phyloP scores from a whole-genome alignment of 192 early-diverging fungal genomes.

The Coemansia sp. region DNA sequence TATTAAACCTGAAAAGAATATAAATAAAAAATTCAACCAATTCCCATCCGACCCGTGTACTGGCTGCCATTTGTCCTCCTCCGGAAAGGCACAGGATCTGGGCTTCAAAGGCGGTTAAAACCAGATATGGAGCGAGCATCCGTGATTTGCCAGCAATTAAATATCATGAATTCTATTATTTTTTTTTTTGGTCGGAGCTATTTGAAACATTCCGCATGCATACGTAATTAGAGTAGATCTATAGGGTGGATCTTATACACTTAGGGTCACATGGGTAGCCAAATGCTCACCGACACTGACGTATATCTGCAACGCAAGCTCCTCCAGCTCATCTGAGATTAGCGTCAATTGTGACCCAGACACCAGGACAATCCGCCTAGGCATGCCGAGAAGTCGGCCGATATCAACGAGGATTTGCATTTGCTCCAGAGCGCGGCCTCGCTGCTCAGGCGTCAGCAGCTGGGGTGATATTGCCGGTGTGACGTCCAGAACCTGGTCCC shows the following conservation, averaged over 20 bases:
- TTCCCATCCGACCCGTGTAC: not conserved
- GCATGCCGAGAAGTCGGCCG: not conserved
- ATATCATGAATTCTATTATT: not conserved
- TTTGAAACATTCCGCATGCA: not conserved
- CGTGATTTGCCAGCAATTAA: conserved; percentile 14
- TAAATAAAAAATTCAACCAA: not conserved
- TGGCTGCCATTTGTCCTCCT: not conserved
- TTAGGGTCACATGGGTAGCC: conserved; percentile 10
- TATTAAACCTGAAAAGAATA: not conserved
- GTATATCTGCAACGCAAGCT: conserved; percentile 16
- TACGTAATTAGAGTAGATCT: not conserved
- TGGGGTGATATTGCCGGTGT: conserved; percentile 12
- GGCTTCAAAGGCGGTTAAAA: not conserved
- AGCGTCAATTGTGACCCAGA: not conserved
- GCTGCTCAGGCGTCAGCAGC: not conserved
- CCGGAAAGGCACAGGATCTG: not conserved
- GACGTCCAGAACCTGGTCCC: not conserved
- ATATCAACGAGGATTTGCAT: not conserved
- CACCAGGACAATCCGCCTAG: not conserved
- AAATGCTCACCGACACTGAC: conserved; percentile 24
- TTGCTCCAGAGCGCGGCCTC: not conserved
- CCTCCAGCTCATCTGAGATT: conserved; percentile 11
- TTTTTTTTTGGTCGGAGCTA: not conserved
- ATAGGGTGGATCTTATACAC: not conserved
- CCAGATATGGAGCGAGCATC: not conserved